phyloP scores from a whole-genome alignment of 108 stramenopile species.

The Pelagomonas calceolata region DNA sequence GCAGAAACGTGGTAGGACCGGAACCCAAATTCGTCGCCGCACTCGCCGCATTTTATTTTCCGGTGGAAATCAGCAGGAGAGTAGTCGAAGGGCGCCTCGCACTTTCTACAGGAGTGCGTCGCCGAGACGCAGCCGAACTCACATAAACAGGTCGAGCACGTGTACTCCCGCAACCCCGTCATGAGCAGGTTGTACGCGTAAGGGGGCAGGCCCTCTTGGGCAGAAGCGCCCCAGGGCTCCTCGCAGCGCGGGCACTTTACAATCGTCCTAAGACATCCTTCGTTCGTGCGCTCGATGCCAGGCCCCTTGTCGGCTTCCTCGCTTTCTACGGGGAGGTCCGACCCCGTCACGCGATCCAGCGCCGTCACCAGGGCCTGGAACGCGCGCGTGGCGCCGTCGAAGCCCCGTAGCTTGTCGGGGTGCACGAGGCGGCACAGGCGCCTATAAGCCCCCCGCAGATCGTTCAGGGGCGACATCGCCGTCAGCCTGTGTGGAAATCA shows the following conservation, averaged over 20 bases:
- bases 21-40: slow-evolving; percentile 13
- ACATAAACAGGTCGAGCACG: slow-evolving; percentile 17
- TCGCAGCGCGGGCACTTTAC: slow-evolving; percentile 18
- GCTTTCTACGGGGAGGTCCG: background rate
- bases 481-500: too few relatives aligned
- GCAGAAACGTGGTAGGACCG: slow-evolving; percentile 7
- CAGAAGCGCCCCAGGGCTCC: slow-evolving; percentile 1
- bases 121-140: slow-evolving; percentile 15
- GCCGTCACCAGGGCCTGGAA: slow-evolving; percentile 20
- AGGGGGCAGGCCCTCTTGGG: slow-evolving; percentile 9
- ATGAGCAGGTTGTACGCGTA: slow-evolving; percentile 18
- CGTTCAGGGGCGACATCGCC: background rate
- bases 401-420: slow-evolving; percentile 5
- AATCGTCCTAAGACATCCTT: slow-evolving; percentile 4
- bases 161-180: slow-evolving; percentile 14
- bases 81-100: slow-evolving; percentile 15
- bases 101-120: slow-evolving; percentile 7
- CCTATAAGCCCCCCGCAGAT: background rate
- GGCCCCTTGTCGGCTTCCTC: background rate
- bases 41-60: background rate
- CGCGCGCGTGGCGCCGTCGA: slow-evolving; percentile 3
- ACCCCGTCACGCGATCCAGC: slow-evolving; percentile 11
- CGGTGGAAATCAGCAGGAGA: slow-evolving; percentile 17
- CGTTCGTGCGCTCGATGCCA: slow-evolving; percentile 12
- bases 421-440: slow-evolving; percentile 7